Percentiles rank a stretch among this genome's conserved stretches.
These are phyloP conservation scores for Pinus albicaulis DNA, from an alignment of 75 land plant species.

Conservation along the genomic window DNA sequence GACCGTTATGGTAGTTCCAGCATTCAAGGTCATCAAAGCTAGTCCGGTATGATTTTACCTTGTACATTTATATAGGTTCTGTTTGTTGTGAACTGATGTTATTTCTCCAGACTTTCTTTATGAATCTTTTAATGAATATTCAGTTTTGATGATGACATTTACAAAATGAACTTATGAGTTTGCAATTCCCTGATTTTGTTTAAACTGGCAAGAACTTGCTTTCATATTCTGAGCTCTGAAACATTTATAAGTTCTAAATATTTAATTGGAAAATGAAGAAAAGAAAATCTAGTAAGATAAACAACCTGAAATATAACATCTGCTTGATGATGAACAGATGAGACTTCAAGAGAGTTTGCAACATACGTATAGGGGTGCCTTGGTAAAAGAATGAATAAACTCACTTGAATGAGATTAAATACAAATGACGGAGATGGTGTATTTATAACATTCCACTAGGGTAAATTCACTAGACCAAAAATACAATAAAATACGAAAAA, in stretches of 20 bases:
- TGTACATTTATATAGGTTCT: background rate
- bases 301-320: too few species aligned
- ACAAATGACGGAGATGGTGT: too few species aligned
- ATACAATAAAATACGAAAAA: too few species aligned
- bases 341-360: too few species aligned
- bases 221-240: background rate
- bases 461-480: too few species aligned
- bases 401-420: too few species aligned
- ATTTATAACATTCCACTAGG: too few species aligned
- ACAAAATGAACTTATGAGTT: too few species aligned
- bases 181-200: background rate
- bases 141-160: background rate
- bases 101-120: constrained; percentile 5
- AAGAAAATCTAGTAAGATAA: background rate
- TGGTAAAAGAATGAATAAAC: too few species aligned
- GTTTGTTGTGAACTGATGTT: constrained; percentile 1
- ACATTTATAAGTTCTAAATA: too few species aligned
- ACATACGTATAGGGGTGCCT: too few species aligned
- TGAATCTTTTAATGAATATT: background rate
- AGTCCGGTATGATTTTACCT: constrained; percentile 72
- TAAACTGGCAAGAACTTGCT: background rate
- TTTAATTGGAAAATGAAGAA: background rate
- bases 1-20: constrained; percentile 88
- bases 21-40: constrained; percentile 75
- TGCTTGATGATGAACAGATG: too few species aligned